phyloP scores from a whole-genome alignment of 2,329 filamentous ascomycete species.

The Pseudopyrenochaeta lycopersici region DNA sequence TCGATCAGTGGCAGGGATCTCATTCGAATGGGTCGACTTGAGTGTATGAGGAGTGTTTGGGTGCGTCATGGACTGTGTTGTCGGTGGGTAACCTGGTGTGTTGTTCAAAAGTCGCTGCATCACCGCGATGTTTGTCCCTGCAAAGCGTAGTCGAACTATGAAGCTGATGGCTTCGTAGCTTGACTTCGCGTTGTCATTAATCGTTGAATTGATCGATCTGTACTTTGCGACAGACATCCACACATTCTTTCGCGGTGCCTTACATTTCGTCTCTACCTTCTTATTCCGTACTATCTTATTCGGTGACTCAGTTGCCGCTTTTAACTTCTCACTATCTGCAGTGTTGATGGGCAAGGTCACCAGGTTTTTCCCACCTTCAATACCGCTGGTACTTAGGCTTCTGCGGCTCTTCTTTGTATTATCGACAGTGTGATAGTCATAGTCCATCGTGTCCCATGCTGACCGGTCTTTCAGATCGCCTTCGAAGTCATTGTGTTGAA shows the following conservation, averaged over 20 bases:
- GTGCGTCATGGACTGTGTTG: background rate
- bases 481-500: slow-evolving; percentile 20
- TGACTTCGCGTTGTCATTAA: background rate
- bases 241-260: background rate
- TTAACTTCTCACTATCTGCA: background rate
- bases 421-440: slow-evolving; percentile 6
- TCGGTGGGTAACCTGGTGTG: background rate
- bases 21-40: background rate
- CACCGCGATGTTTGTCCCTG: slow-evolving; percentile 9
- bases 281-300: background rate
- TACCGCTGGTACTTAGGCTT: background rate
- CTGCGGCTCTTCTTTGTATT: background rate
- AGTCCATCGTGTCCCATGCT: slow-evolving; percentile 22
- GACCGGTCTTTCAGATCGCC: slow-evolving; percentile 11
- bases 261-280: background rate
- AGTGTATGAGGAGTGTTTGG: background rate
- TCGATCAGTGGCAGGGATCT: background rate
- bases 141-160: slow-evolving; percentile 19
- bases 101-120: background rate
- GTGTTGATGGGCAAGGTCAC: background rate
- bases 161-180: slow-evolving; percentile 10
- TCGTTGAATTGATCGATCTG: background rate
- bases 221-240: slow-evolving; percentile 12
- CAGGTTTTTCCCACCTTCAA: background rate
- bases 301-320: background rate